phyloP scores from a whole-genome alignment of 768 basidiomycete species.

The Pulveroboletus sp. region DNA sequence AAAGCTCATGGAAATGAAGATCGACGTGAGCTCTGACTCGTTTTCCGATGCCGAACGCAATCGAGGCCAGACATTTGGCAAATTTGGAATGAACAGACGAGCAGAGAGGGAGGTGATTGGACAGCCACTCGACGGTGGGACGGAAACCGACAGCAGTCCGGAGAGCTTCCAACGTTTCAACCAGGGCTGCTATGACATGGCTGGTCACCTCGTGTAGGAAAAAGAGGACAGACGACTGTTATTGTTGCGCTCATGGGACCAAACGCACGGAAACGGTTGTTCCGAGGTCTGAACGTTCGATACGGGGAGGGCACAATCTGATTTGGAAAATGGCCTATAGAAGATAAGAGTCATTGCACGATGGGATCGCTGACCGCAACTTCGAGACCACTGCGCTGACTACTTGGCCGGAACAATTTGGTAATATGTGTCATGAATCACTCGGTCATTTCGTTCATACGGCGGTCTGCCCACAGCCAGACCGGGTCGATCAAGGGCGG shows the following conservation, averaged over 20 bases:
- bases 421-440: too few species aligned
- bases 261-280: slow-evolving; percentile 72
- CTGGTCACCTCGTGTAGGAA: slow-evolving; percentile 69
- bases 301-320: too few species aligned
- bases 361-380: too few species aligned
- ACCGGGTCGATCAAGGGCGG: too few species aligned
- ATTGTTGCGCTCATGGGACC: slow-evolving; percentile 37
- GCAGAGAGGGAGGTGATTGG: slow-evolving; percentile 46
- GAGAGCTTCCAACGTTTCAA: slow-evolving; percentile 76
- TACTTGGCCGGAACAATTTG: too few species aligned
- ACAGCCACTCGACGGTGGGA: neutral
- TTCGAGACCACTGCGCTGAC: too few species aligned
- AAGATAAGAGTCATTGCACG: too few species aligned
- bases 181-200: slow-evolving; percentile 66
- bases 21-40: slow-evolving; percentile 64
- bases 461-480: too few species aligned
- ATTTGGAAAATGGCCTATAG: too few species aligned
- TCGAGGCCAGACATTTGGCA: slow-evolving; percentile 37
- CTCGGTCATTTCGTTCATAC: too few species aligned
- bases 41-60: slow-evolving; percentile 70
- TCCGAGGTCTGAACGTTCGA: slow-evolving; percentile 29
- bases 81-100: slow-evolving; percentile 41
- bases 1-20: slow-evolving; percentile 54
- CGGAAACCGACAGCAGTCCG: slow-evolving; percentile 53
- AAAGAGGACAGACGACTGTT: slow-evolving; percentile 71